Evolutionary conservation across 352 stramenopile genomes (phyloP), one percentile per base, ranked within the genome.

Genomic region (Elongisporangium anandrum): DNA sequence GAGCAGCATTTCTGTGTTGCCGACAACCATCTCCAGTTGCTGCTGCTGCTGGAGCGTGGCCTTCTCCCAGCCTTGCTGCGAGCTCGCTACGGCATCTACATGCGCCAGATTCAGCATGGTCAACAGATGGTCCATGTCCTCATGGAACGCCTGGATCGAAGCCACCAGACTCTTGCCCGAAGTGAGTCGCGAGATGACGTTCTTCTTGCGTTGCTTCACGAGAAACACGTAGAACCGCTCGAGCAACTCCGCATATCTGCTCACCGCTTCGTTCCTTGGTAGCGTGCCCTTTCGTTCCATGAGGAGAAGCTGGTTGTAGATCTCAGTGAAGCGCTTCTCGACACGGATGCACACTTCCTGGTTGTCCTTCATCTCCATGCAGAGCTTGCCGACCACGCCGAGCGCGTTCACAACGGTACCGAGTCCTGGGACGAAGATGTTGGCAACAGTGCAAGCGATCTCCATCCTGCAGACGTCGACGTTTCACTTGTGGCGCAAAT

Each of bases 281-380:
- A 45, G 10, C 34, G 34, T 45, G 34, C 34, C 34, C 34, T 12
- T 45, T 12, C 34, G 34, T 45, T 45, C 34, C 34, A 45, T 45
- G 1, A 45, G 34, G 10, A 45, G 34, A 9, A 45, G 10, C 34
- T 45, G 34, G 17, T 45, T 45, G 34, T 45, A 45, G 34, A 45
- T 45, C 9, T 45, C 34, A 45, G 34, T 45, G 34, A 73, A 62
- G 47, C 66, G 66, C 26, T 68, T 54, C 48, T 64, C 59, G 55
- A 73, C 66, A 23, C 63, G 58, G 0, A 51, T 54, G 50, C 66
- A 73, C 47, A 64, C 63, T 7, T 73, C 63, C 52, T 70, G 63
- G 63, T 70, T 70, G 52, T 70, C 63, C 59, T 68, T 73, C 59
- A 73, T 56, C 52, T 73, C 41, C n/a, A 52, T 17, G 34, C 34